A percentile compares a stretch with the other conserved stretches of the same genome.
Evolutionary conservation across 768 basidiomycete species (phyloP).

Genomic region (Filobasidium floriforme): DNA sequence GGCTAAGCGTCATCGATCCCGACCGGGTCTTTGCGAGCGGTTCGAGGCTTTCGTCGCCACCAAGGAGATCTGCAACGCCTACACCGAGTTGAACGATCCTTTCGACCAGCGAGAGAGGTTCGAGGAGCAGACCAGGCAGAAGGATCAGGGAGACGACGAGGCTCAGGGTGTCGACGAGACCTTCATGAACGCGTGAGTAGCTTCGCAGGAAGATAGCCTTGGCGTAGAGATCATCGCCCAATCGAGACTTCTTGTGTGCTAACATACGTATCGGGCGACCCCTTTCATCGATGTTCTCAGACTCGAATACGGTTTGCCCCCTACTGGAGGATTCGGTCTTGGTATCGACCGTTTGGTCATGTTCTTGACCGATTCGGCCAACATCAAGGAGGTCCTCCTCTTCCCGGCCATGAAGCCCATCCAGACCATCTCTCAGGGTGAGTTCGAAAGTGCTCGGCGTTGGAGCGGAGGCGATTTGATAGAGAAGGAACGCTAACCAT

Average conservation of each 20-base stretch:
- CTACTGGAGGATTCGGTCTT: constrained; percentile 94
- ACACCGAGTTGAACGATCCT: constrained; percentile 98
- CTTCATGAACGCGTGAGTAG: constrained; percentile 80
- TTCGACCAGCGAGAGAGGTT: constrained; percentile 76
- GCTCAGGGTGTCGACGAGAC: constrained; percentile 96
- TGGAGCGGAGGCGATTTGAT: too few species aligned
- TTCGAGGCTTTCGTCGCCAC: constrained; percentile 98
- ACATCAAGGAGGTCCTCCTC: constrained; percentile 91
- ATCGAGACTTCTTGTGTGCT: not conserved
- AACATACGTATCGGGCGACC: not conserved
- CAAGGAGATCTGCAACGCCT: constrained; percentile 97
- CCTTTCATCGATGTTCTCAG: constrained; percentile 46
- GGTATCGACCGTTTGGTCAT: constrained; percentile 95
- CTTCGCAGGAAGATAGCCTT: not conserved
- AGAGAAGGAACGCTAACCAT: too few species aligned
- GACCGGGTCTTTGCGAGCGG: constrained; percentile 93
- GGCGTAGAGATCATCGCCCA: not conserved
- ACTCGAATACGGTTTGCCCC: constrained; percentile 92
- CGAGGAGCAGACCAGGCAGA: constrained; percentile 84
- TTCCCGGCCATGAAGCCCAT: constrained; percentile 96
- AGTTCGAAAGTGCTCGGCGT: not conserved
- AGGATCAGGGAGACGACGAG: constrained; percentile 95
- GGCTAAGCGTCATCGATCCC: constrained; percentile 96
- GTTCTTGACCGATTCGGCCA: constrained; percentile 96
- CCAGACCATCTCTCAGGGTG: constrained; percentile 12